Evolutionary conservation across 2,329 filamentous ascomycete species (phyloP).

Genomic region (Aspergillus candidus): DNA sequence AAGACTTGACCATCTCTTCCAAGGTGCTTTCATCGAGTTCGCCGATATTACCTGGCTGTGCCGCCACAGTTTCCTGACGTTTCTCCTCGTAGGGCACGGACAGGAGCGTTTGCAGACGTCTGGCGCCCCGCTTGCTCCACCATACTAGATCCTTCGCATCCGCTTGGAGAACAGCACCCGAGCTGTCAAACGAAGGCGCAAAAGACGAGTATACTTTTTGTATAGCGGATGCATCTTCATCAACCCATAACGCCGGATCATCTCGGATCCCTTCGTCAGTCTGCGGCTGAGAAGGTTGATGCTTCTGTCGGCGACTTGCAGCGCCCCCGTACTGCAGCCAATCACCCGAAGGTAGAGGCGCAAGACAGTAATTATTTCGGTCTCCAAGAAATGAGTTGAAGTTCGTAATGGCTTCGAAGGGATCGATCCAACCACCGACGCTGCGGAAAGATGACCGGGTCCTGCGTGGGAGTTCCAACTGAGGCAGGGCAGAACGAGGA

Average conservation of each 20-base stretch:
- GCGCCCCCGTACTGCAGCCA: slow-evolving; percentile 41
- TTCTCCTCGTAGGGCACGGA: slow-evolving; percentile 21
- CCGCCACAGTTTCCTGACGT: slow-evolving; percentile 15
- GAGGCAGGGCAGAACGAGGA: slow-evolving; percentile 32
- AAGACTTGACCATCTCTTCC: slow-evolving; percentile 39
- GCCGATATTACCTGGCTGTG: slow-evolving; percentile 25
- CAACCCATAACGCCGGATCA: slow-evolving; percentile 24
- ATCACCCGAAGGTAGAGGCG: slow-evolving; percentile 34
- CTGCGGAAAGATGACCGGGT: slow-evolving; percentile 28
- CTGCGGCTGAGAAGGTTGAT: slow-evolving; percentile 16
- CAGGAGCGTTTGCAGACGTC: slow-evolving; percentile 33
- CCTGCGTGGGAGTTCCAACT: slow-evolving; percentile 37
- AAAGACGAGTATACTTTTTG: slow-evolving; percentile 45
- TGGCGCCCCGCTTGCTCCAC: slow-evolving; percentile 40
- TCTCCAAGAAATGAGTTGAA: slow-evolving; percentile 30
- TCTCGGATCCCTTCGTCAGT: slow-evolving; percentile 21
- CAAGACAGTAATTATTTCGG: slow-evolving; percentile 36
- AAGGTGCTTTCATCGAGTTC: slow-evolving; percentile 37
- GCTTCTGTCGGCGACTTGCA: slow-evolving; percentile 33
- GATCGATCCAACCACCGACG: slow-evolving; percentile 35
- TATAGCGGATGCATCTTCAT: slow-evolving; percentile 32
- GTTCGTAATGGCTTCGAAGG: slow-evolving; percentile 35
- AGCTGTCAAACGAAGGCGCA: slow-evolving; percentile 43
- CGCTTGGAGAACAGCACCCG: slow-evolving; percentile 37
- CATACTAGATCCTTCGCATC: slow-evolving; percentile 40